Evolutionary conservation across 441 rosid species (phyloP), one percentile per base, ranked within the genome.

Genomic region (Viola pubescens): DNA sequence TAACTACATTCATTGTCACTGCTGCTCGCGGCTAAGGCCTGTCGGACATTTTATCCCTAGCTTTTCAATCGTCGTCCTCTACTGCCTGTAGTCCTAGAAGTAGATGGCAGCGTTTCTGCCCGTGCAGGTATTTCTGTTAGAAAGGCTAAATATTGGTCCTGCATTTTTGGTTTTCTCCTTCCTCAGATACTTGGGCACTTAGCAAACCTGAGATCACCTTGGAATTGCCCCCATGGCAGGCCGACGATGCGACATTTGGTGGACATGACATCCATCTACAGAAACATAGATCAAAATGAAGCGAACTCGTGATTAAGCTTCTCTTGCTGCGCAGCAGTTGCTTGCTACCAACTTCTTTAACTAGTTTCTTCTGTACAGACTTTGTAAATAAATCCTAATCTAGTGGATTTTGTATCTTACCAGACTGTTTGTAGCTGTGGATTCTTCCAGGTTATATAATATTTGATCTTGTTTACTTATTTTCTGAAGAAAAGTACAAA

Each of bases 151-250:
- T 65, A 5, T 2, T 48, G 26, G 1, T 19, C 19, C 3, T 13
- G 5, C 3, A 5, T 6, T 0, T 16, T 19, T 63, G 16, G 3
- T 4, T 1, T 3, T 12, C 61, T 41, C 34, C 26, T 48, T 55
- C 13, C 61, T 56, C 83, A 94, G 98, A 86, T 94, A 77, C 73
- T 94, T 0, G 82, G 76, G 72, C 91, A 84, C 78, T 73, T 94
- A 68, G 91, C 85, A 54, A 88, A 70, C 38, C 79, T 94, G 63
- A 88, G 79, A 54, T 94, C 98, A 46, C 98, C 97, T 37, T 94
- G 97, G 97, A 94, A 94, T 74, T 94, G 95, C 72, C 97, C 98
- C 1, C 98, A 94, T 39, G 98, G 98, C 59, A 80, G 98, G 69
- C 98, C 98, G 48, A 94, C 98, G 0, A 94, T 94, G 98, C 88